These are phyloP conservation scores for Rhizopogon sp. DNA, from an alignment of 768 basidiomycete genomes.

Conservation along the genomic window DNA sequence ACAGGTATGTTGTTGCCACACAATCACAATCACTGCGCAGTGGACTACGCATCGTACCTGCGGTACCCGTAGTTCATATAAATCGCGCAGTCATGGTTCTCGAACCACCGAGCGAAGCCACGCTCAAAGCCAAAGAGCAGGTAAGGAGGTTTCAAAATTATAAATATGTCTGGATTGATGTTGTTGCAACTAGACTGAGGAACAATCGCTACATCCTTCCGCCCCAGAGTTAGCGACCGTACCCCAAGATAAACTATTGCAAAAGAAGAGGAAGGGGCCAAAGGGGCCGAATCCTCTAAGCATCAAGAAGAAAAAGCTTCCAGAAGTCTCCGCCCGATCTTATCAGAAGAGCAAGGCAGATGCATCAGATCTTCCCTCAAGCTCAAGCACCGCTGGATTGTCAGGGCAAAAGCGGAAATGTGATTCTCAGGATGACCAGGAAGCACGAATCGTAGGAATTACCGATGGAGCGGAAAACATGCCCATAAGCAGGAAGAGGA, in stretches of 20 bases:
- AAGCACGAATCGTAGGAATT: not conserved
- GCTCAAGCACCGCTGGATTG: not conserved
- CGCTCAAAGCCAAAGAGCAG: conserved; percentile 59
- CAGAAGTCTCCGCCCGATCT: not conserved
- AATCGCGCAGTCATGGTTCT: conserved; percentile 91
- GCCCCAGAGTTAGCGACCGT: conserved; percentile 44
- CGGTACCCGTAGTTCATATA: conserved; percentile 85
- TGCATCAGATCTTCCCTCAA: not conserved
- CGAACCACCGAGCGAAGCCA: conserved; percentile 82
- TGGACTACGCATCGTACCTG: conserved; percentile 69
- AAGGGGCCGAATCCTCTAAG: conserved; percentile 93
- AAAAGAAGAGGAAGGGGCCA: conserved; percentile 61
- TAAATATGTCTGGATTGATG: not conserved
- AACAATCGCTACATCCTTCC: conserved; percentile 49
- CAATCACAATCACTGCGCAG: conserved; percentile 73
- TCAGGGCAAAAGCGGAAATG: conserved; percentile 17
- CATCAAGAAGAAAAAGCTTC: conserved; percentile 76
- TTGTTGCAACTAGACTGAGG: conserved; percentile 49
- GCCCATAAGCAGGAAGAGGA: conserved; percentile 12
- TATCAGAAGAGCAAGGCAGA: not conserved
- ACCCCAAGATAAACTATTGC: conserved; percentile 26
- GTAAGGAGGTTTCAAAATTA: conserved; percentile 30
- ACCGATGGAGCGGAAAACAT: not conserved
- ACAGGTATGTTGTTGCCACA: conserved; percentile 86
- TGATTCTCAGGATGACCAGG: not conserved